These are phyloP conservation scores for Clavispora santaluciae DNA, from an alignment of 805 yeast genomes.

Conservation along the genomic window DNA sequence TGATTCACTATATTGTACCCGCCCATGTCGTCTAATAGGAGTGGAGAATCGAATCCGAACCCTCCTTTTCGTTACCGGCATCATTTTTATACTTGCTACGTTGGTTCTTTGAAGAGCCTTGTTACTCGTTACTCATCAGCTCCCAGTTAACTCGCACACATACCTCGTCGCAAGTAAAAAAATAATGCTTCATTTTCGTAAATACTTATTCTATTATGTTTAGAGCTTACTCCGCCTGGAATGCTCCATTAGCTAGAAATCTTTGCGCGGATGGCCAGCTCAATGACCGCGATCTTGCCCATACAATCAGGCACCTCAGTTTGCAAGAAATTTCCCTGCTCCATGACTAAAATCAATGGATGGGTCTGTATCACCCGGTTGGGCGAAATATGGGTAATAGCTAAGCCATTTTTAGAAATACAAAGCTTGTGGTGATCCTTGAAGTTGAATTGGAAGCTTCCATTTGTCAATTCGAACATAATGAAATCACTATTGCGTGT, in stretches of 20 bases:
- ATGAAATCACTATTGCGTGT: constrained; percentile 75
- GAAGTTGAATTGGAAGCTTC: constrained; percentile 90
- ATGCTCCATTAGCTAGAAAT: constrained; percentile 1
- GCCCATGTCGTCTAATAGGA: too few relatives aligned
- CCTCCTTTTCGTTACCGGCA: too few relatives aligned
- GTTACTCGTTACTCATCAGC: too few relatives aligned
- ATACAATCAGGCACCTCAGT: constrained; percentile 39
- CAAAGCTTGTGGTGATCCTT: constrained; percentile 91
- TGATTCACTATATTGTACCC: not conserved
- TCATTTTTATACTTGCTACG: too few relatives aligned
- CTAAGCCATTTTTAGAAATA: constrained; percentile 68
- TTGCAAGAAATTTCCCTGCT: constrained; percentile 39
- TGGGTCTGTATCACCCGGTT: constrained; percentile 65
- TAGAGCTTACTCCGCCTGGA: not conserved
- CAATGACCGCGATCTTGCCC: constrained; percentile 44
- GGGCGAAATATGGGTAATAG: constrained; percentile 78
- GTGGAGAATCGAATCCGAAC: too few relatives aligned
- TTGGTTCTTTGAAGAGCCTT: too few relatives aligned
- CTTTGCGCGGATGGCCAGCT: constrained; percentile 50
- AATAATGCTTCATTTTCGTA: not conserved
- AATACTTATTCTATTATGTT: not conserved
- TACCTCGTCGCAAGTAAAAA: too few relatives aligned
- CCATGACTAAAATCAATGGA: constrained; percentile 43
- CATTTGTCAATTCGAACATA: constrained; percentile 91
- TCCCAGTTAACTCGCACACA: too few relatives aligned